Conservation (phyloP, 352 stramenopile genomes). For the Phytophthora litchii region DNA sequence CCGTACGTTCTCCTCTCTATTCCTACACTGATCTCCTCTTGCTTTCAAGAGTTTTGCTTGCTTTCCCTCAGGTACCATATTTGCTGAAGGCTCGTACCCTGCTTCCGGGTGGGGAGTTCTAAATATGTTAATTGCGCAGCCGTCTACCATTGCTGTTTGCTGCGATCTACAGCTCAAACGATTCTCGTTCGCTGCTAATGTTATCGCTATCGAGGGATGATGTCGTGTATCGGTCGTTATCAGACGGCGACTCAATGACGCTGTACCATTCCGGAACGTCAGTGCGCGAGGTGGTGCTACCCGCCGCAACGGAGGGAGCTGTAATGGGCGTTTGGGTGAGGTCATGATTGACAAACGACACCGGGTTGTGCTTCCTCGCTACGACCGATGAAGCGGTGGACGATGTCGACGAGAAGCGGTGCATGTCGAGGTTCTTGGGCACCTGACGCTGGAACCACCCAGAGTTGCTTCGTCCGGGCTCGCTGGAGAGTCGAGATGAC, state of each 20-base stretch:
- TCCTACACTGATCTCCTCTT: conserved; percentile 27
- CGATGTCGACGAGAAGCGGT: conserved; percentile 51
- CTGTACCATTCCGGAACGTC: conserved; percentile 58
- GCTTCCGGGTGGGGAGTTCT: conserved; percentile 12
- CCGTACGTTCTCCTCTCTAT: conserved; percentile 28
- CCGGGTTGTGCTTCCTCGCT: conserved; percentile 30
- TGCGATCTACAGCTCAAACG: conserved; percentile 68
- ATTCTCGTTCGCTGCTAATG: conserved; percentile 47
- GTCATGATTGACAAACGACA: conserved; percentile 40
- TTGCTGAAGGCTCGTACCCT: conserved; percentile 24
- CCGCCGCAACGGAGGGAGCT: not conserved
- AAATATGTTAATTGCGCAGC: conserved; percentile 4
- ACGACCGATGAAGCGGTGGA: conserved; percentile 37
- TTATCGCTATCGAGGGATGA: conserved; percentile 39
- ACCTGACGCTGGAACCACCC: conserved; percentile 23
- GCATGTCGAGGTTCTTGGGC: conserved; percentile 27
- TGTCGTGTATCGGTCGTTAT: conserved; percentile 42
- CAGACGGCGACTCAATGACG: conserved; percentile 53
- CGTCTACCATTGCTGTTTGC: conserved; percentile 6
- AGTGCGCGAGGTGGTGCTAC: conserved; percentile 25
- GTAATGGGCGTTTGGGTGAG: conserved; percentile 22
- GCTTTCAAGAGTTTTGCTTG: conserved; percentile 11
- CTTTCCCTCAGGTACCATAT: conserved; percentile 7
- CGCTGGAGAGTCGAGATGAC: conserved; percentile 34
- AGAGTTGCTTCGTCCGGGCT: conserved; percentile 30